Evolutionary conservation across 306 rosid species (phyloP).

Genomic region (Betula pendula): DNA sequence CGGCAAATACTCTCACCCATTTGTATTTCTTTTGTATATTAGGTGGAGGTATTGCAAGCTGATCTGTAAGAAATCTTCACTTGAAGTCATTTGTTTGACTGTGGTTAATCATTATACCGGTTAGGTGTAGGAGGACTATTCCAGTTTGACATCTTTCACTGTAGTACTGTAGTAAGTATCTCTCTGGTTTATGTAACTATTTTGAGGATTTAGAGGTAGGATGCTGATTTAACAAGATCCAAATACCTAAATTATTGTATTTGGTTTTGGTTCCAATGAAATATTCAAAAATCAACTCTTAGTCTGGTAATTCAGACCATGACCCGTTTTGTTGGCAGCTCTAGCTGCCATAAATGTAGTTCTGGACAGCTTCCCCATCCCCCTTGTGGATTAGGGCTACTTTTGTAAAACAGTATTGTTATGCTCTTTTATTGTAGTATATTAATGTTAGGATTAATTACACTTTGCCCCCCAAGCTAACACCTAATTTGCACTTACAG

Average conservation of each 20-base stretch:
- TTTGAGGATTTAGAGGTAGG: neutral
- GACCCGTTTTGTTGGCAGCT: neutral
- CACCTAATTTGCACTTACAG: no score
- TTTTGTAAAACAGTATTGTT: neutral
- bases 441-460: slow-evolving; percentile 2
- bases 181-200: neutral
- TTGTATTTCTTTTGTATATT: neutral
- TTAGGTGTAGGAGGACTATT: neutral
- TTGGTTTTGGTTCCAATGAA: neutral
- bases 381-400: neutral
- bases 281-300: neutral
- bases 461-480: no score
- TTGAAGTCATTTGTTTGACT: neutral
- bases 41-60: slow-evolving; percentile 1
- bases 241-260: neutral
- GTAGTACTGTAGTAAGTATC: neutral
- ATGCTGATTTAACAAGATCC: slow-evolving; percentile 3
- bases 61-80: neutral
- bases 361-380: neutral
- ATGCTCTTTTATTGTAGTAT: neutral
- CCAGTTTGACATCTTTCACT: neutral
- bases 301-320: neutral
- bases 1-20: neutral
- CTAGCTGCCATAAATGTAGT: neutral
- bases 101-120: neutral